phyloP scores from a whole-genome alignment of 2,329 filamentous ascomycete genomes.

The Sarocladium brachiariae region DNA sequence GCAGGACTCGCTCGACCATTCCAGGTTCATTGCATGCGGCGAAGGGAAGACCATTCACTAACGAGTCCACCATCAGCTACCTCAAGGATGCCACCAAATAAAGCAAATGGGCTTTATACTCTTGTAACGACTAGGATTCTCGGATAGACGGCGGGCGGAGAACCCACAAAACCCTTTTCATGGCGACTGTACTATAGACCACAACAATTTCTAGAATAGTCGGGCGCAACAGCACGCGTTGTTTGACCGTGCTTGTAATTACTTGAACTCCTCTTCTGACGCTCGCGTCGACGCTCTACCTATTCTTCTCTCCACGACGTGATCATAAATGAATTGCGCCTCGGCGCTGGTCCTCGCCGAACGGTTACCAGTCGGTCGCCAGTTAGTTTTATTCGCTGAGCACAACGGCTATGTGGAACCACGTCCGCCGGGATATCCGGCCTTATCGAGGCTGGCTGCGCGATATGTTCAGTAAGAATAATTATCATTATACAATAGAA shows the following conservation, averaged over 20 bases:
- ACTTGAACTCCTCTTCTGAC: slow-evolving; percentile 27
- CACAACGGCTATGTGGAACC: too few species aligned
- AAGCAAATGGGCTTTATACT: slow-evolving; percentile 26
- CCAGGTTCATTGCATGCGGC: not conserved
- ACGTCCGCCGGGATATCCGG: too few species aligned
- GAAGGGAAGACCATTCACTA: slow-evolving; percentile 14
- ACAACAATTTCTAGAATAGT: slow-evolving; percentile 21
- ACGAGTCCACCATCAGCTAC: slow-evolving; percentile 41
- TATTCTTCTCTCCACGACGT: not conserved
- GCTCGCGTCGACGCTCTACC: not conserved
- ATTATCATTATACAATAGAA: slow-evolving; percentile 9
- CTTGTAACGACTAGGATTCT: slow-evolving; percentile 25
- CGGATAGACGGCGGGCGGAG: slow-evolving; percentile 27
- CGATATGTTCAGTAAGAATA: not conserved
- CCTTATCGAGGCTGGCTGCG: too few species aligned
- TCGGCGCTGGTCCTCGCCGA: too few species aligned
- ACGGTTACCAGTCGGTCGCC: too few species aligned
- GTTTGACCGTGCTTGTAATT: slow-evolving; percentile 24
- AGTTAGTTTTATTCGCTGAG: too few species aligned
- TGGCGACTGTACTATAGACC: slow-evolving; percentile 34
- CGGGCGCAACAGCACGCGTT: slow-evolving; percentile 17
- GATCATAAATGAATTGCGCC: too few species aligned
- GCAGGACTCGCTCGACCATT: not conserved
- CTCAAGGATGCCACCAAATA: slow-evolving; percentile 66
- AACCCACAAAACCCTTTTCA: not conserved